Evolutionary conservation across 2,329 filamentous ascomycete species (phyloP).

Genomic region (Zelopaecilomyces penicillatus): DNA sequence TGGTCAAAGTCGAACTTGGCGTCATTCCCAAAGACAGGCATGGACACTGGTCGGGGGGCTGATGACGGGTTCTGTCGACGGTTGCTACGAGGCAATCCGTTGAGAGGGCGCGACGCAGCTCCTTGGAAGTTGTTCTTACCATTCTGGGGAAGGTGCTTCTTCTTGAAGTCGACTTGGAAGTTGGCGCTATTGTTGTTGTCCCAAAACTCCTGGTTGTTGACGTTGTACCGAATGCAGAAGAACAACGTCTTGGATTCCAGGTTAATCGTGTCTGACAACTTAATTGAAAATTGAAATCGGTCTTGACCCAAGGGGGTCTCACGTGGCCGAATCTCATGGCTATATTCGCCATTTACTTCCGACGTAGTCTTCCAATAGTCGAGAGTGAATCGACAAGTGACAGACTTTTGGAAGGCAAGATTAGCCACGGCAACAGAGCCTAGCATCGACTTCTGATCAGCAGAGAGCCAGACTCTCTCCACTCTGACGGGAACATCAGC

Average conservation of each 20-base stretch:
- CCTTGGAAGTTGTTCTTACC: conserved; percentile 47
- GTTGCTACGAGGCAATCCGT: conserved; percentile 59
- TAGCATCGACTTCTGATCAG: conserved; percentile 77
- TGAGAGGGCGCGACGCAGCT: conserved; percentile 40
- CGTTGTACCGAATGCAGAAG: conserved; percentile 81
- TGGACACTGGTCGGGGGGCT: conserved; percentile 44
- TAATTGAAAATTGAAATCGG: conserved; percentile 90
- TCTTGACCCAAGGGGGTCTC: conserved; percentile 63
- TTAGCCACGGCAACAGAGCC: conserved; percentile 82
- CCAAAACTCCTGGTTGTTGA: conserved; percentile 82
- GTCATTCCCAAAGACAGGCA: conserved; percentile 54
- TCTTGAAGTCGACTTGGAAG: conserved; percentile 89
- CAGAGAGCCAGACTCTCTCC: conserved; percentile 78
- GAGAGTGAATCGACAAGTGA: conserved; percentile 88
- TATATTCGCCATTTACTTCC: conserved; percentile 83
- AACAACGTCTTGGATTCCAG: conserved; percentile 88
- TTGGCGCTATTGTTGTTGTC: conserved; percentile 85
- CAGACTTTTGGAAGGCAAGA: conserved; percentile 77
- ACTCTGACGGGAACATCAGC: conserved; percentile 63
- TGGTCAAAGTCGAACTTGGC: conserved; percentile 51
- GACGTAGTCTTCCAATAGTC: conserved; percentile 99
- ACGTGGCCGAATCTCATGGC: conserved; percentile 64
- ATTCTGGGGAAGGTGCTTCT: conserved; percentile 59
- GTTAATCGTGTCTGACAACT: conserved; percentile 82
- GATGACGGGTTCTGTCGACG: conserved; percentile 36